Base-by-base conservation (phyloP, 306 rosid species). In the Trifolium subterraneum region DNA sequence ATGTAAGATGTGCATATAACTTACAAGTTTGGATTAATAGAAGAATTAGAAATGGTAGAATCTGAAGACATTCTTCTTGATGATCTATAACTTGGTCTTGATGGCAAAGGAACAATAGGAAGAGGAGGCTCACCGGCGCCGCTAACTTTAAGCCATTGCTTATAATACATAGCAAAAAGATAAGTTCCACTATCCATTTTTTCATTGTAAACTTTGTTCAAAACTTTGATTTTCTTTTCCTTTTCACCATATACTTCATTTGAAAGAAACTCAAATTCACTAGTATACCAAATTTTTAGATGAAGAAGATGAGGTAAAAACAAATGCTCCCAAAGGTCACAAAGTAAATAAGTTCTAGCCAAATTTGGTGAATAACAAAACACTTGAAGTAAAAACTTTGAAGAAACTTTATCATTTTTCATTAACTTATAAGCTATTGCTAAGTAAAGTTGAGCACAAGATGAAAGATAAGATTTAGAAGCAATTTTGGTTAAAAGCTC, bases 301-400 rank as follows among this genome's bases (percentile, higher is more conserved):
- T 93, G 98, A 39, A 93, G 92, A 64, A 93, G 90, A 79, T 90
- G 97, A 13, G 98, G 98, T 64, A 93, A 92, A 78, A 93, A 93
- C 63, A 93, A 82, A 85, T 90, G 97, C 66, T 93, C 97, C 98
- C 98, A 93, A 51, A 90, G 92, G 71, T 93, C 97, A 66, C 90
- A 84, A 64, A 86, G 86, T 65, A 93, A 71, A 35, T 84, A 80
- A 6, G 88, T 86, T 78, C 98, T 29, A 16, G 97, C 93, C n/a
- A 89, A 66, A 84, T 47, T 79, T 10, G 98, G 90, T 0, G 93
- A 81, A 76, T 83, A 86, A 81, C 89, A 77, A 56, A 90, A 93
- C 42, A 86, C 89, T 78, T 85, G 96, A 22, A 93, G 86, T 51
- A 93, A 79, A 65, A 90, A 92, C 81, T 79, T 82, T 4, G 96